phyloP scores from a whole-genome alignment of 306 rosid genomes.

The Herpetospermum pedunculosum region DNA sequence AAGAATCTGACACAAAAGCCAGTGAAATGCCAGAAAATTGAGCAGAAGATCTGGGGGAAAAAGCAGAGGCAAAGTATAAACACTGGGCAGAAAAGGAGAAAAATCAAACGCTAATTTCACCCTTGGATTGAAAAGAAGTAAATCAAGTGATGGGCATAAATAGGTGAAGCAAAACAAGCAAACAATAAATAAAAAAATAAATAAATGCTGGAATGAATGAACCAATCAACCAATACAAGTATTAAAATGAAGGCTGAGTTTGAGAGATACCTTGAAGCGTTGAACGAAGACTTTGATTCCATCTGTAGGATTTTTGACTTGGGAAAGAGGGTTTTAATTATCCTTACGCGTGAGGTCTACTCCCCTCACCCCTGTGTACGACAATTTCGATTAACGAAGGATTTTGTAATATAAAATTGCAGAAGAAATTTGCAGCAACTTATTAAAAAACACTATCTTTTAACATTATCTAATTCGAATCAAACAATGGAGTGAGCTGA shows the following conservation, averaged over 20 bases:
- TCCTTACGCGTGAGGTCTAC: no score
- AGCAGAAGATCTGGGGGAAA: constrained; percentile 10
- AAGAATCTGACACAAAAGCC: constrained; percentile 5
- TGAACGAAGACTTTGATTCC: constrained; percentile 25
- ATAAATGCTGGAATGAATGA: background rate
- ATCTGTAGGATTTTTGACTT: constrained; percentile 28
- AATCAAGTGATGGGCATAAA: constrained; percentile 6
- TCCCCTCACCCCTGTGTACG: no score
- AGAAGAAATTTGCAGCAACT: no score
- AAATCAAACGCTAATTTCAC: background rate
- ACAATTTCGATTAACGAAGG: no score
- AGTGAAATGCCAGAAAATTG: background rate
- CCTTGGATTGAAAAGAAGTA: constrained; percentile 11
- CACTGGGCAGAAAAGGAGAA: background rate
- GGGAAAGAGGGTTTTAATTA: constrained; percentile 10
- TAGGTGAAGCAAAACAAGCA: background rate
- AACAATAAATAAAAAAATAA: background rate
- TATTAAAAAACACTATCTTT: no score
- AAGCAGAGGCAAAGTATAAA: constrained; percentile 20
- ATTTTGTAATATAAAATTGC: no score
- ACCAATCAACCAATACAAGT: background rate
- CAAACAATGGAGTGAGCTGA: no score
- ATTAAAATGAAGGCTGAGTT: no score
- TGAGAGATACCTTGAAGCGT: constrained; percentile 1
- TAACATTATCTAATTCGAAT: no score